phyloP scores from a whole-genome alignment of 2,329 filamentous ascomycete species.

The Whalleya microplaca region DNA sequence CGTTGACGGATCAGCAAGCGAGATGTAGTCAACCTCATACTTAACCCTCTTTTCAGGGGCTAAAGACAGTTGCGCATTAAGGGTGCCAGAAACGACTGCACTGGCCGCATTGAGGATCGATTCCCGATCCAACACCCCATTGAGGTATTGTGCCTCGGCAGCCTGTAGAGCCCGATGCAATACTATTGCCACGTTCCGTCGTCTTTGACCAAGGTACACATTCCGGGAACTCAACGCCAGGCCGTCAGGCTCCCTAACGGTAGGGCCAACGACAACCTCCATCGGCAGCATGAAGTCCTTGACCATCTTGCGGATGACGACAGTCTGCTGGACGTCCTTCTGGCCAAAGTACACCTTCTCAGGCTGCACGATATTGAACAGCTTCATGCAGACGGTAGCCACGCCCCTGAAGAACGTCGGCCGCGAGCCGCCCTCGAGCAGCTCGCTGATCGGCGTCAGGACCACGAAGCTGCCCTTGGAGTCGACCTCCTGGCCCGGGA shows the following conservation, averaged over 20 bases:
- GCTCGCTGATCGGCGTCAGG: slow-evolving; percentile 79
- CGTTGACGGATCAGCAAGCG: slow-evolving; percentile 81
- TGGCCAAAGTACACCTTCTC: slow-evolving; percentile 91
- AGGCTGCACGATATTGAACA: slow-evolving; percentile 81
- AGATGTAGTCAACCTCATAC: slow-evolving; percentile 91
- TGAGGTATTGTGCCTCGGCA: slow-evolving; percentile 69
- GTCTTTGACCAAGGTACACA: slow-evolving; percentile 81
- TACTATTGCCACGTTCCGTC: slow-evolving; percentile 73
- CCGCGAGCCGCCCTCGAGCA: slow-evolving; percentile 82
- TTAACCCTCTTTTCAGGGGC: slow-evolving; percentile 63
- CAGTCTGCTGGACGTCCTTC: slow-evolving; percentile 96
- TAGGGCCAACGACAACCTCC: slow-evolving; percentile 73
- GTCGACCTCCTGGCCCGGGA: slow-evolving; percentile 70
- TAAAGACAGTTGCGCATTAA: slow-evolving; percentile 65
- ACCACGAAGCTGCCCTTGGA: slow-evolving; percentile 88
- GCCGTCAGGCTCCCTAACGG: slow-evolving; percentile 77
- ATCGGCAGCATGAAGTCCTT: slow-evolving; percentile 83
- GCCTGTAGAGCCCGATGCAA: slow-evolving; percentile 70
- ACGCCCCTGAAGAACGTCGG: slow-evolving; percentile 97
- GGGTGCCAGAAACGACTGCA: slow-evolving; percentile 56
- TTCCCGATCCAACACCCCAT: slow-evolving; percentile 56
- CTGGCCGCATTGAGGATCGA: slow-evolving; percentile 75
- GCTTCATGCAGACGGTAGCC: slow-evolving; percentile 93
- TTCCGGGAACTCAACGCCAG: slow-evolving; percentile 92
- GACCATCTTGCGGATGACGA: slow-evolving; percentile 85